Evolutionary conservation across 2,329 filamentous ascomycete species (phyloP), one percentile per base, ranked within the genome.

Genomic region (Pleurostoma richardsiae): DNA sequence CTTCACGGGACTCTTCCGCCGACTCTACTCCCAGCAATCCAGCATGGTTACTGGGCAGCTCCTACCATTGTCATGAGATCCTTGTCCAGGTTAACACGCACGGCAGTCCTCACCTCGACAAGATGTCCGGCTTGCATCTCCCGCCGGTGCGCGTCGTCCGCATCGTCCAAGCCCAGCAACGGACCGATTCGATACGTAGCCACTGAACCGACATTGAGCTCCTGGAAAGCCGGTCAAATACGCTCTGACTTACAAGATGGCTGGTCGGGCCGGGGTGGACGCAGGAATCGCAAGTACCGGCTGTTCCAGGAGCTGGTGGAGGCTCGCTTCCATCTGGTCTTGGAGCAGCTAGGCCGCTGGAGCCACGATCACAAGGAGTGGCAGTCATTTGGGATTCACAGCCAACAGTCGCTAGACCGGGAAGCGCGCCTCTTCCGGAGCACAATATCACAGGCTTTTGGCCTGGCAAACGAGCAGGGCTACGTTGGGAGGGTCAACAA

Each of bases 341-440:
- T 76, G 27, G 53, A 55, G 10, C 46, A 53, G 0, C 47, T 64
- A 30, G 56, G 59, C 3, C 11, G 36, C 29, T 67, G 59, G 59
- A 29, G 27, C 4, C 2, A 49, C 3, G 56, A 56, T 30, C 46
- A 58, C 45, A 46, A 50, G 2, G 59, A 62, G 6, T 68, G 65
- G 51, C 51, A 38, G 29, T 52, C 61, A 11, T 63, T 72, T 30
- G 68, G 67, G 6, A 40, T 73, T 7, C 50, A 53, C n/a, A 61
- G 64, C 39, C 60, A 65, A 43, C 53, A 66, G 43, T 70, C 76
- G 44, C 59, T 80, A 19, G 65, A 71, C 33, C 63, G 62, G 6
- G 72, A 80, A 51, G 63, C 65, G 4, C 57, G 57, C 6, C 56
- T 72, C 6, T 82, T 82, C 57, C 67, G 68, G 55, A 58, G 63